These are phyloP conservation scores for Pythium plurisporium DNA, from an alignment of 352 stramenopile genomes.

Conservation along the genomic window DNA sequence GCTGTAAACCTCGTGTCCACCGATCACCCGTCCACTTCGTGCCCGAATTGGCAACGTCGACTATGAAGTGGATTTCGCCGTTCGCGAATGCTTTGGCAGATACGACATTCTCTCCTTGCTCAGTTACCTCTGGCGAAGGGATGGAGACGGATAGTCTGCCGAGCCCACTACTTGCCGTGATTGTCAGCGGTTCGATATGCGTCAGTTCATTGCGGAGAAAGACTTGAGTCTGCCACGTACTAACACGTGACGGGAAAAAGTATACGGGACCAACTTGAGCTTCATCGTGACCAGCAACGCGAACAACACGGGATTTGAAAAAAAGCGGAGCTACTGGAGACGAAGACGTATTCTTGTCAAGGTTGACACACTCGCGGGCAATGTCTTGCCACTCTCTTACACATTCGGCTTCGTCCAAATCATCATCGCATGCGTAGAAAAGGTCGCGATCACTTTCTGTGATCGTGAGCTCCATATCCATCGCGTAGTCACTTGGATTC, in stretches of 20 bases:
- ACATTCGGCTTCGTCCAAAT: slow-evolving; percentile 27
- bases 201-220: slow-evolving; percentile 66
- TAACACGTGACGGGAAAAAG: slow-evolving; percentile 43
- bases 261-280: slow-evolving; percentile 53
- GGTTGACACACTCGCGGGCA: slow-evolving; percentile 28
- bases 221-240: slow-evolving; percentile 26
- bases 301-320: not conserved
- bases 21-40: no score
- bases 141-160: slow-evolving; percentile 27
- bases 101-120: not conserved
- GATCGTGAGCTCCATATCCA: slow-evolving; percentile 48
- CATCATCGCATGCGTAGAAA: slow-evolving; percentile 43
- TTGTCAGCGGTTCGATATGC: slow-evolving; percentile 44
- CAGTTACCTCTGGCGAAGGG: not conserved
- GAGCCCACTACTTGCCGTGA: slow-evolving; percentile 39
- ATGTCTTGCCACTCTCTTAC: slow-evolving; percentile 34
- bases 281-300: slow-evolving; percentile 21
- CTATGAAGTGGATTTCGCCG: not conserved
- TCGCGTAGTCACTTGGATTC: slow-evolving; percentile 46
- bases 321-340: slow-evolving; percentile 43
- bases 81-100: not conserved
- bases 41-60: no score
- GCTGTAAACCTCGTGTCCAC: no score
- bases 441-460: slow-evolving; percentile 29
- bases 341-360: not conserved